Conservation (phyloP, 164 flowering plant species). For the Vitis rotundifolia region DNA sequence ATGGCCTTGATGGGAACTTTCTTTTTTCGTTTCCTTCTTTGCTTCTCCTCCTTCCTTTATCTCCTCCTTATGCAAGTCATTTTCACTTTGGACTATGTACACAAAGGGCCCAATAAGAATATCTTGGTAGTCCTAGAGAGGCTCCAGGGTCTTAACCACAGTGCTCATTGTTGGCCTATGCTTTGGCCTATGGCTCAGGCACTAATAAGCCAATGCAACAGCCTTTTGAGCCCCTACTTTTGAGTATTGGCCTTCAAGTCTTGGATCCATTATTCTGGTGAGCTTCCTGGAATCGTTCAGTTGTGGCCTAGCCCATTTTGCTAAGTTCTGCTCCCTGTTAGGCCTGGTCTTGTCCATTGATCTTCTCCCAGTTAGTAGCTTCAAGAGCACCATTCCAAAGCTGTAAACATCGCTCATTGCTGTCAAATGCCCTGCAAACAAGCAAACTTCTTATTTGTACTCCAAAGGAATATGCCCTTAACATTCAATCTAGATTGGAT, state of each 20-base stretch:
- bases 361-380: conserved; percentile 61
- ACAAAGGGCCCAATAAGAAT: conserved; percentile 45
- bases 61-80: background rate
- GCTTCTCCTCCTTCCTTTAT: conserved; percentile 5
- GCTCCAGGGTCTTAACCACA: conserved; percentile 53
- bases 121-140: conserved; percentile 43
- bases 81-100: conserved; percentile 38
- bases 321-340: conserved; percentile 52
- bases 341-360: conserved; percentile 65
- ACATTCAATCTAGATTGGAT: background rate
- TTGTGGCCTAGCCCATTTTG: conserved; percentile 61
- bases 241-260: conserved; percentile 65
- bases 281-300: conserved; percentile 49
- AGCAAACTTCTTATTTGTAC: background rate
- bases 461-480: background rate
- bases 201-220: conserved; percentile 62
- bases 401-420: conserved; percentile 81
- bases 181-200: conserved; percentile 64
- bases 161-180: conserved; percentile 51
- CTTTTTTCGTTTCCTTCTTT: conserved; percentile 3
- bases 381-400: conserved; percentile 69
- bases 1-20: conserved; percentile 9
- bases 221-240: conserved; percentile 61
- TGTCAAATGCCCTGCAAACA: conserved; percentile 56
- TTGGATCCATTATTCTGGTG: conserved; percentile 54